These are phyloP conservation scores for Saccharomycopsis crataegensis DNA, from an alignment of 1,139 yeast species.

Conservation along the genomic window DNA sequence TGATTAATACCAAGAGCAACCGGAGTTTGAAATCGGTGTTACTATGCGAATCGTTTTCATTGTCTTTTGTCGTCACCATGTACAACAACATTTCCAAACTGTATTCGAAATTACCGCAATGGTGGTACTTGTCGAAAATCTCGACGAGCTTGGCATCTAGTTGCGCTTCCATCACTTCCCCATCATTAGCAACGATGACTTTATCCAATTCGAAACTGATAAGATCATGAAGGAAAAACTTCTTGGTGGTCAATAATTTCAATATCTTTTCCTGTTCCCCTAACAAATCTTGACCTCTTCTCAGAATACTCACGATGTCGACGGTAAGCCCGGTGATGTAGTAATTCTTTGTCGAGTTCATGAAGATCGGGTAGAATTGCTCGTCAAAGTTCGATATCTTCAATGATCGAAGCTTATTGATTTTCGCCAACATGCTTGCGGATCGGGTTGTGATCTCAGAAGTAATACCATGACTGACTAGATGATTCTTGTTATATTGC, in stretches of 20 bases:
- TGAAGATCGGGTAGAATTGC: conserved; percentile 23
- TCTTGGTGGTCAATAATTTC: conserved; percentile 22
- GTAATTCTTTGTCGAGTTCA: conserved; percentile 23
- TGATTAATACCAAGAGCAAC: conserved; percentile 8
- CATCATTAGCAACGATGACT: neutral
- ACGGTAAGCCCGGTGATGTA: conserved; percentile 24
- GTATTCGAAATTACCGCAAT: conserved; percentile 40
- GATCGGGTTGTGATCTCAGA: too few relatives aligned
- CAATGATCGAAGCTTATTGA: conserved; percentile 19
- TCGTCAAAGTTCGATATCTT: conserved; percentile 20
- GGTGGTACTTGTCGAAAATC: conserved; percentile 30
- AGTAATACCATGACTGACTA: neutral
- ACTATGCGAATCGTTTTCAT: conserved; percentile 23
- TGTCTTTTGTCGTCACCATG: conserved; percentile 22
- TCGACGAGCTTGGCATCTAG: conserved; percentile 19
- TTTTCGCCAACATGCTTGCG: conserved; percentile 13
- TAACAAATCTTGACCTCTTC: neutral
- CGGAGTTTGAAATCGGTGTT: conserved; percentile 16
- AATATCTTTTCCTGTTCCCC: conserved; percentile 20
- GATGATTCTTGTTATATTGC: neutral
- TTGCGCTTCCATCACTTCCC: neutral
- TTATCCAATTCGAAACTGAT: conserved; percentile 24
- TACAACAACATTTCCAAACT: conserved; percentile 41
- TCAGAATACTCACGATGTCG: conserved; percentile 15
- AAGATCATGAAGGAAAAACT: conserved; percentile 26